Conservation (phyloP, 441 rosid genomes). For the Pelargonium citronellum region DNA sequence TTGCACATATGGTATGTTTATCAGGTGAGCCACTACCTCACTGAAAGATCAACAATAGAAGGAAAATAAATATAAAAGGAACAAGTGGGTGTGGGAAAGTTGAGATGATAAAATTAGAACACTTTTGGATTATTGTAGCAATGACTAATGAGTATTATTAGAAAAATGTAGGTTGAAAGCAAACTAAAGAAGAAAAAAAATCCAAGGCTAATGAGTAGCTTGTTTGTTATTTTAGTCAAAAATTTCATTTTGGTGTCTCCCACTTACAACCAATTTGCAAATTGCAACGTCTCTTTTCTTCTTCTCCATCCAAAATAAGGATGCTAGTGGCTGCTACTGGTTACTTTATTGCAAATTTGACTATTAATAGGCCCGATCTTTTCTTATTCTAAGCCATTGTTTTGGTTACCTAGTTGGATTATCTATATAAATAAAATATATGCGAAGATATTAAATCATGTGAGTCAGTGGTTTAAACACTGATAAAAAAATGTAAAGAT, state of each 20-base stretch:
- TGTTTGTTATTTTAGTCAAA: slow-evolving; percentile 14
- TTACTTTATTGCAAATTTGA: no score
- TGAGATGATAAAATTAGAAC: background rate
- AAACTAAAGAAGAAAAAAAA: background rate
- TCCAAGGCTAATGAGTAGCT: slow-evolving; percentile 12
- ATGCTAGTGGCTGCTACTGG: no score
- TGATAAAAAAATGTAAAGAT: no score
- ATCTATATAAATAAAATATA: no score
- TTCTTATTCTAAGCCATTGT: no score
- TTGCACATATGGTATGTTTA: background rate
- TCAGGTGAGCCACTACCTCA: background rate
- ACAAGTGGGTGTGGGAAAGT: background rate
- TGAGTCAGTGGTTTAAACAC: no score
- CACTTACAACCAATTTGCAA: background rate
- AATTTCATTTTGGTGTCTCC: slow-evolving; percentile 7
- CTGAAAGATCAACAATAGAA: background rate
- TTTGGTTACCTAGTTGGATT: no score
- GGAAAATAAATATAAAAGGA: background rate
- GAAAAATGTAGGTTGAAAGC: background rate
- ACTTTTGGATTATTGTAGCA: slow-evolving; percentile 8
- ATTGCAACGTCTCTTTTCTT: background rate
- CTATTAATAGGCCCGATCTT: no score
- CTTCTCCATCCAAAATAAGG: background rate
- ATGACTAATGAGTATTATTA: slow-evolving; percentile 11
- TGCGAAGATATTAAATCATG: no score